Percentiles rank a stretch among this genome's conserved stretches.
Evolutionary conservation across 2,329 filamentous ascomycete genomes (phyloP).

Genomic region (Xylaria sp.): DNA sequence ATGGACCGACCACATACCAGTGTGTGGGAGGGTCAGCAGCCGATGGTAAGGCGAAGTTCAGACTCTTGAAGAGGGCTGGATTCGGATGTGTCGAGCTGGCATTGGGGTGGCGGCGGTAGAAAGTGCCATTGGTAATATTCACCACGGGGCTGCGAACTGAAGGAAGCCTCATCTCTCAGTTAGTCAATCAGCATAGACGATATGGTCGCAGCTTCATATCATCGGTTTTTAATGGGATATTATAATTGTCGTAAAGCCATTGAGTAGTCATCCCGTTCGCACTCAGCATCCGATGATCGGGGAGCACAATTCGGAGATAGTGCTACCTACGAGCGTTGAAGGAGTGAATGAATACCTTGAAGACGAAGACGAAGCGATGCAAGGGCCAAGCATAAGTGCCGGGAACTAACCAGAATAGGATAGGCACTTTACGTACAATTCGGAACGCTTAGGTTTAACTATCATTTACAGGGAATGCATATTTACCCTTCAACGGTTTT

Average conservation of each 20-base stretch:
- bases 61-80: slow-evolving; percentile 72
- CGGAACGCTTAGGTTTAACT: too few species aligned
- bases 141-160: slow-evolving; percentile 63
- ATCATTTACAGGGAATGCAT: too few species aligned
- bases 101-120: slow-evolving; percentile 77
- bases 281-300: slow-evolving; percentile 33
- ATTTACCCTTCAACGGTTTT: too few species aligned
- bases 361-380: slow-evolving; percentile 4
- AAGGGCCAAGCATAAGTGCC: slow-evolving; percentile 16
- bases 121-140: slow-evolving; percentile 77
- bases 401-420: background rate
- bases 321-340: too few species aligned
- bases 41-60: slow-evolving; percentile 74
- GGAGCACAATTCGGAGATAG: too few species aligned
- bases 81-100: slow-evolving; percentile 60
- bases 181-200: too few species aligned
- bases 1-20: slow-evolving; percentile 86
- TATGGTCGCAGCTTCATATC: too few species aligned
- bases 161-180: slow-evolving; percentile 43
- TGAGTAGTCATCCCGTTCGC: background rate
- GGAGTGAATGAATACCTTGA: too few species aligned
- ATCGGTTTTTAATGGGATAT: too few species aligned
- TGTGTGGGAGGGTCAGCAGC: slow-evolving; percentile 58
- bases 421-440: too few species aligned
- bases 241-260: too few species aligned